Base-by-base conservation (phyloP, 805 yeast genomes). In the Pichia gijzeniarum region DNA sequence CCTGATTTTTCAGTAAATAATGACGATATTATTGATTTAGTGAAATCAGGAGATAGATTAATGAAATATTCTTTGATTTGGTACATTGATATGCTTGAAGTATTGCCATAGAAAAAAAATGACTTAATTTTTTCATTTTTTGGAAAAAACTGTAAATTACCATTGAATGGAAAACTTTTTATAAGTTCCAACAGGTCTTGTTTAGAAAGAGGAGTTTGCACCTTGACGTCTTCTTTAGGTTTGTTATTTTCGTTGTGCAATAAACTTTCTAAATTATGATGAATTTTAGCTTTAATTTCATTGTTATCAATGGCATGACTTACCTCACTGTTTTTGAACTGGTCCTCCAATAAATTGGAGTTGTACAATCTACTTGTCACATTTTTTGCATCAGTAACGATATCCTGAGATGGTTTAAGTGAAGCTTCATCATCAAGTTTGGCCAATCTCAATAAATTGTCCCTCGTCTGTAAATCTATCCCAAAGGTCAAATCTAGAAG, bases 401-500 rank as follows among this genome's bases (percentile, higher is more conserved):
- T 70, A 22, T 61, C 60, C 2, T 61, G 28, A 25, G 28, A 25
- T 25, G 6, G 28, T 25, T 25, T 25, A 25, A 25, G 28, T 25
- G 28, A 7, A 7, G 6, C 28, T 10, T 18, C 27, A 4, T 62
- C 51, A 21, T 65, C 70, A 8, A 47, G 67, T 14, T 81, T 82
- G 2, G 90, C 82, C 73, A 87, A 71, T 53, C 80, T 79, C 55
- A 89, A 62, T 4, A 95, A 85, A 1, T 87, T 80, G 56, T 90
- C 96, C 52, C 96, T 70, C 6, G 88, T 65, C 10, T 80, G 77
- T 16, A 88, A 60, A 0, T 95, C 87, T n/a, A 93, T 77, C 3
- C 89, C 86, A 66, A 80, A 85, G 25, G 82, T 77, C 35, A 90
- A 66, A 65, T 91, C 98, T 30, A 84, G 62, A 77, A 88, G 75